phyloP scores from a whole-genome alignment of 129 eudicot species.

The Solidago caesia region DNA sequence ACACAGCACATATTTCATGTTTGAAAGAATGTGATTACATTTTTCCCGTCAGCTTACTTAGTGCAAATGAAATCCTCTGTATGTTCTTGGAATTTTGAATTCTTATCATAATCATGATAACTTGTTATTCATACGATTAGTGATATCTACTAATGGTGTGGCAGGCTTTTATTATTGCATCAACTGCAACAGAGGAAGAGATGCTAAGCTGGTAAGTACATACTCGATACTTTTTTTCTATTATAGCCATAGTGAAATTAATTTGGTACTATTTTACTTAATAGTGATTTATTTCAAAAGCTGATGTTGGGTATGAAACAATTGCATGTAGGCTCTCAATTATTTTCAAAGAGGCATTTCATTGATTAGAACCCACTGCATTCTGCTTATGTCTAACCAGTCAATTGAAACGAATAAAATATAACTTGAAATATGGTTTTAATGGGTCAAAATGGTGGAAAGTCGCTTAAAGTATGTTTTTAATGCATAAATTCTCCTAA shows the following conservation, averaged over 20 bases:
- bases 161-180: slow-evolving; percentile 67
- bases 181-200: slow-evolving; percentile 62
- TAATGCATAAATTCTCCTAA: neutral
- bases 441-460: neutral
- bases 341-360: neutral
- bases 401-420: neutral
- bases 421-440: neutral
- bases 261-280: neutral
- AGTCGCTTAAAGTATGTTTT: neutral
- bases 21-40: neutral
- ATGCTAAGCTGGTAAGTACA: slow-evolving; percentile 55
- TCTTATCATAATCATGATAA: neutral
- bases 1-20: neutral
- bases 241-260: neutral
- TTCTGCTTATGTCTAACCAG: neutral
- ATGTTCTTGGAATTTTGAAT: slow-evolving; percentile 1
- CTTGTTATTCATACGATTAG: neutral
- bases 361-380: neutral
- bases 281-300: neutral
- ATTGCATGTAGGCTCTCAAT: neutral
- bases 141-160: slow-evolving; percentile 18
- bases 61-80: neutral
- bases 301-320: neutral
- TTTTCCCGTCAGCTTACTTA: neutral
- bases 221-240: too few relatives aligned